phyloP scores from a whole-genome alignment of 495 filamentous ascomycete species.

The Clavariopsis aquatica region DNA sequence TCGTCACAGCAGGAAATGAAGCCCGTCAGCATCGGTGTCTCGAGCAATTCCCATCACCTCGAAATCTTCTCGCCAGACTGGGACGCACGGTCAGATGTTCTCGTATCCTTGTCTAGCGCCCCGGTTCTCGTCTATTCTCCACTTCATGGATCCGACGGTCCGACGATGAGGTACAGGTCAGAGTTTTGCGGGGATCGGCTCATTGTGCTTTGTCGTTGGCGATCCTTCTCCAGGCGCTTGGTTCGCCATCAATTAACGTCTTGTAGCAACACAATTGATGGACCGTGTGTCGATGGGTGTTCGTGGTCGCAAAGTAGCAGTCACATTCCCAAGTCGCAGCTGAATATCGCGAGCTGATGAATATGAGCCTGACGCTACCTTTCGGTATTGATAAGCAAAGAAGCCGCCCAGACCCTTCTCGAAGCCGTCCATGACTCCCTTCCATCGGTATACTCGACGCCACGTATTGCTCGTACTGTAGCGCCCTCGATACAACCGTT shows the following conservation, averaged over 20 bases:
- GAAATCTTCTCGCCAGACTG: slow-evolving; percentile 15
- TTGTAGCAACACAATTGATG: no score
- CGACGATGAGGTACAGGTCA: slow-evolving; percentile 28
- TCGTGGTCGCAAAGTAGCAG: slow-evolving; percentile 1
- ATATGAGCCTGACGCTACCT: background rate
- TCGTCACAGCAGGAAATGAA: slow-evolving; percentile 11
- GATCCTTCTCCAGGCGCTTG: slow-evolving; percentile 20
- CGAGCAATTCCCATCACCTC: background rate
- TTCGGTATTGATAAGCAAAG: slow-evolving; percentile 7
- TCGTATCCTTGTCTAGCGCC: slow-evolving; percentile 20
- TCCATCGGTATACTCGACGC: slow-evolving; percentile 14
- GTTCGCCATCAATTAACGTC: background rate
- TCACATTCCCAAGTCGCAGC: background rate
- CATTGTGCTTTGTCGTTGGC: slow-evolving; percentile 7
- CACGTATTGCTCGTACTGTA: slow-evolving; percentile 17
- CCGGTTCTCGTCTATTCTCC: slow-evolving; percentile 5
- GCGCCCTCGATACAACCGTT: slow-evolving; percentile 6
- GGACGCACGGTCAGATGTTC: slow-evolving; percentile 21
- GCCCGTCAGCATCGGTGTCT: slow-evolving; percentile 8
- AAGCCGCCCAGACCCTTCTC: slow-evolving; percentile 14
- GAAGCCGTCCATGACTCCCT: slow-evolving; percentile 2
- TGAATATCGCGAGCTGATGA: slow-evolving; percentile 2
- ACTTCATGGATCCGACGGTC: slow-evolving; percentile 25
- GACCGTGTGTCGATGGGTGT: slow-evolving; percentile 13
- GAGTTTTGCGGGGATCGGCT: slow-evolving; percentile 38